Conservation (phyloP, 305 asterid species). For the Solanum chacoense region DNA sequence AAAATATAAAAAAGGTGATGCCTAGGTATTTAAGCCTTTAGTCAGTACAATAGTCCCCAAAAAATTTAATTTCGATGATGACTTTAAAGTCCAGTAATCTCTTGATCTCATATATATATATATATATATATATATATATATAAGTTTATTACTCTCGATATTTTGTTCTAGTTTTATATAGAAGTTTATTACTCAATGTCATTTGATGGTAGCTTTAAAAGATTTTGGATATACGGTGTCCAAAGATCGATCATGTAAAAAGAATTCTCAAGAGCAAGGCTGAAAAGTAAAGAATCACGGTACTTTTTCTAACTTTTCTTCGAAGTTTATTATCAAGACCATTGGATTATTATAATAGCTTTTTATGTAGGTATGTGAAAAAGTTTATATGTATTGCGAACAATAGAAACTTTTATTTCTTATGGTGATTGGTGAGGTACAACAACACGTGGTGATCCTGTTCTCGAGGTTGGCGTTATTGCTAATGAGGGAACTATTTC, state of each 20-base stretch:
- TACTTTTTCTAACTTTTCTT: not conserved
- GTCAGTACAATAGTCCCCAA: not conserved
- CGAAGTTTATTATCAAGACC: not conserved
- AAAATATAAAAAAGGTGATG: not conserved
- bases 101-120: not conserved
- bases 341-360: not conserved
- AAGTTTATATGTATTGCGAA: not conserved
- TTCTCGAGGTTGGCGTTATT: not conserved
- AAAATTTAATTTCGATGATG: not conserved
- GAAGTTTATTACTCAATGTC: not conserved
- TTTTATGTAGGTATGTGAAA: not conserved
- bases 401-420: not conserved
- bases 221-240: not conserved
- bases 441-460: not conserved
- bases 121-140: too few species aligned
- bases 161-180: not conserved
- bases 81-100: not conserved
- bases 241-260: not conserved
- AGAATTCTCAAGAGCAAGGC: not conserved
- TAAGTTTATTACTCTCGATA: not conserved
- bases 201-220: not conserved
- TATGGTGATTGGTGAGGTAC: not conserved
- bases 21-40: not conserved
- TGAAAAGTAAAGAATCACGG: not conserved
- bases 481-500: not conserved